phyloP scores from a whole-genome alignment of 768 basidiomycete genomes.

The Pleurotus tuoliensis region DNA sequence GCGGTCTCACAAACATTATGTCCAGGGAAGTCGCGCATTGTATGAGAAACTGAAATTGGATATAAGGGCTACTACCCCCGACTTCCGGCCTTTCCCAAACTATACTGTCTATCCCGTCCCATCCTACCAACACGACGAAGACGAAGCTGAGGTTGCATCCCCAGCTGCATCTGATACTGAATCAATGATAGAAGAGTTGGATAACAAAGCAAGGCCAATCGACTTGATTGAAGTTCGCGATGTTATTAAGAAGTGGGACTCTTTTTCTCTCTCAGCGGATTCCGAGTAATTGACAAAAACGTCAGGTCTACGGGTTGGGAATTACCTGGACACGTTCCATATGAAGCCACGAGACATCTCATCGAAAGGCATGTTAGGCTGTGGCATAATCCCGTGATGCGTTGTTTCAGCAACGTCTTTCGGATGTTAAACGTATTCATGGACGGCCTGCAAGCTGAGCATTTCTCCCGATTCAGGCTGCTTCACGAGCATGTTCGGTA shows the following conservation, averaged over 20 bases:
- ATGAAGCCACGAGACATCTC: slow-evolving; percentile 26
- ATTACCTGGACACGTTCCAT: slow-evolving; percentile 30
- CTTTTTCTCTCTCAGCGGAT: background rate
- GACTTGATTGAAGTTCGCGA: slow-evolving; percentile 21
- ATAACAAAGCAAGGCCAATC: slow-evolving; percentile 7
- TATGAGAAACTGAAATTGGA: slow-evolving; percentile 26
- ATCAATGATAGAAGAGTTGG: background rate
- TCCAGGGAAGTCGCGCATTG: slow-evolving; percentile 23
- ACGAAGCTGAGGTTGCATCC: background rate
- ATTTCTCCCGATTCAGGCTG: slow-evolving; percentile 27
- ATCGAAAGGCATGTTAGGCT: slow-evolving; percentile 21
- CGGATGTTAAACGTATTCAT: slow-evolving; percentile 11
- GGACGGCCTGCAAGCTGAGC: slow-evolving; percentile 13
- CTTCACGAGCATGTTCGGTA: slow-evolving; percentile 25
- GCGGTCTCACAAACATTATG: slow-evolving; percentile 17
- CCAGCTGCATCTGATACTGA: background rate
- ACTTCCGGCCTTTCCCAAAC: slow-evolving; percentile 26
- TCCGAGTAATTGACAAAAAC: no score
- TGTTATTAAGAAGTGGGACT: slow-evolving; percentile 22
- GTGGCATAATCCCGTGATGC: slow-evolving; percentile 24
- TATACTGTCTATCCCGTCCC: background rate
- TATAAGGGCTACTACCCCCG: slow-evolving; percentile 28
- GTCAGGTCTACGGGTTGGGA: slow-evolving; percentile 34
- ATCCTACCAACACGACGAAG: background rate
- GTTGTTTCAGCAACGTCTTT: slow-evolving; percentile 27